Evolutionary conservation across 176 grass and related monocot genomes (phyloP), one percentile per base, ranked within the genome.

Genomic region (Secale cereale): DNA sequence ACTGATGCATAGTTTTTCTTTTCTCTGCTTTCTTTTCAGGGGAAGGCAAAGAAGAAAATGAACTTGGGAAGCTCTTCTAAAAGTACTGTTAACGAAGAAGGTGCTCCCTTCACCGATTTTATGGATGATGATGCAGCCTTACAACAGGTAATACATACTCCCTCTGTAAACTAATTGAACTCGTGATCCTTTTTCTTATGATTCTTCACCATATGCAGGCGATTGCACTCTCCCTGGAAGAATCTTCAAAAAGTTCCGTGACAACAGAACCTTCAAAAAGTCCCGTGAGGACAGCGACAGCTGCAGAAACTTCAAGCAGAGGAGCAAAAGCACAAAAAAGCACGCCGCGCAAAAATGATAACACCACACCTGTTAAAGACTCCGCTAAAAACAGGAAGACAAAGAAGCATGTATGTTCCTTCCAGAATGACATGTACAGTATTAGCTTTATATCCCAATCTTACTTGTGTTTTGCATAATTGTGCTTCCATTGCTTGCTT

Each of bases 181-280:
- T 41, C 25, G 15, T 83, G 64, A 25, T 40, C 8, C 12, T 1
- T 74, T 26, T 25, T 56, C 19, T 40, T 0, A 30, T 31, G 62
- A 12, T 13, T 79, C 36, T 79, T 69, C 4, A 78, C 64, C 59
- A 41, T 60, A 84, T 89, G 45, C 83, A 98, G 97, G 97, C 97
- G 20, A 95, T 96, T 88, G 93, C 89, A 81, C 88, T 98, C 43
- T 95, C 93, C 82, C 31, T 95, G 39, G 86, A 40, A 52, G 43
- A 77, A 81, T 45, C 66, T 86, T 78, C 85, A 29, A 6, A 50
- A 50, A 17, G 46, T 50, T 6, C 46, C 46, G 15, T 50, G 15
- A 17, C 46, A 15, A 50, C 46, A 50, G 89, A 77, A 65, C 26
- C 78, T 82, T 78, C 74, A 41, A 85, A 86, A 50, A 85, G 35